These are phyloP conservation scores for Candida sp. DNA, from an alignment of 1,139 yeast species.

Conservation along the genomic window DNA sequence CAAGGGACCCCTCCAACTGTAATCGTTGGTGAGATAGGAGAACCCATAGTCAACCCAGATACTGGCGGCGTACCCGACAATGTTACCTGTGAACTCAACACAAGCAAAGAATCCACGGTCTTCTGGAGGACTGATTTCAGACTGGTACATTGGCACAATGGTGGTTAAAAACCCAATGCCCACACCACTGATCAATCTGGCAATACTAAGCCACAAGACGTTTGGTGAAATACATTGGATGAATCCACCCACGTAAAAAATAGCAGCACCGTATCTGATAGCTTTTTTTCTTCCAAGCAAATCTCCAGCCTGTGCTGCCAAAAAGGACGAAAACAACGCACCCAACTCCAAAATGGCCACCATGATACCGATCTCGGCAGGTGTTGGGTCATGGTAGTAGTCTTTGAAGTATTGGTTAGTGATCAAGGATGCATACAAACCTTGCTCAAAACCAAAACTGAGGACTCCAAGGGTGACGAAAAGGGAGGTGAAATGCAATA, in stretches of 20 bases:
- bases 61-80: slow-evolving; percentile 82
- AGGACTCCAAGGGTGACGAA: slow-evolving; percentile 65
- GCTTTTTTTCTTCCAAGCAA: slow-evolving; percentile 80
- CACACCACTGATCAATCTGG: slow-evolving; percentile 82
- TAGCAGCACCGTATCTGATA: slow-evolving; percentile 79
- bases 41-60: slow-evolving; percentile 93
- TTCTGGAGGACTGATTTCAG: slow-evolving; percentile 90
- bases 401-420: slow-evolving; percentile 75
- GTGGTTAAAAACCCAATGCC: slow-evolving; percentile 94
- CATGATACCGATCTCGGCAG: slow-evolving; percentile 54
- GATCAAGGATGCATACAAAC: slow-evolving; percentile 61
- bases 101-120: slow-evolving; percentile 91
- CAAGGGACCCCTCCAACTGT: slow-evolving; percentile 83
- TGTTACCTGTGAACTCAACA: slow-evolving; percentile 91
- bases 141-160: slow-evolving; percentile 93
- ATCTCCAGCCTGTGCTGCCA: slow-evolving; percentile 82
- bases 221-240: slow-evolving; percentile 63
- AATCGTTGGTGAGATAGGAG: slow-evolving; percentile 55
- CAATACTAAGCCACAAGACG: slow-evolving; percentile 57
- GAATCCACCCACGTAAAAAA: slow-evolving; percentile 82
- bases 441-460: slow-evolving; percentile 67
- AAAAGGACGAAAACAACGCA: slow-evolving; percentile 76
- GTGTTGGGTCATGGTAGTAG: slow-evolving; percentile 71
- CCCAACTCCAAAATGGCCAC: slow-evolving; percentile 69
- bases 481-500: slow-evolving; percentile 59